These are phyloP conservation scores for Amanita exitialis DNA, from an alignment of 768 basidiomycete genomes.

Conservation along the genomic window DNA sequence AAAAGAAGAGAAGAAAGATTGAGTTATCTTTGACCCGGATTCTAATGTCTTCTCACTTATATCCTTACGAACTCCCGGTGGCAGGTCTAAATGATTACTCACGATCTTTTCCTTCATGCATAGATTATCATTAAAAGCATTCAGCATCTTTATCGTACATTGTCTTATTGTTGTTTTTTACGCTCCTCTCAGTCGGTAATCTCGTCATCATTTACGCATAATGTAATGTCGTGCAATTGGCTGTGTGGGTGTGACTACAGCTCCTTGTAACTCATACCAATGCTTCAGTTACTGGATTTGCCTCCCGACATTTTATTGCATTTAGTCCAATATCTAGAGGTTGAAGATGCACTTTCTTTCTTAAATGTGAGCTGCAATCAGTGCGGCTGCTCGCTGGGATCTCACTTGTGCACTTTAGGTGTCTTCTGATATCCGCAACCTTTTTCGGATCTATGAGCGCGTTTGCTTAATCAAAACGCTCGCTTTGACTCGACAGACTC, in stretches of 20 bases:
- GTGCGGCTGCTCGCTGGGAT: background rate
- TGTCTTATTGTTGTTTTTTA: background rate
- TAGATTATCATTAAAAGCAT: slow-evolving; percentile 1
- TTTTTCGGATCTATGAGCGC: slow-evolving; percentile 8
- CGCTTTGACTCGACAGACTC: slow-evolving; percentile 9
- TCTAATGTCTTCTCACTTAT: background rate
- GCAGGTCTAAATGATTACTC: background rate
- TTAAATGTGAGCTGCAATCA: slow-evolving; percentile 10
- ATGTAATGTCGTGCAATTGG: background rate
- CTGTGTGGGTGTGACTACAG: background rate
- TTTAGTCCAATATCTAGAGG: slow-evolving; percentile 12
- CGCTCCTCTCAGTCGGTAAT: slow-evolving; percentile 3
- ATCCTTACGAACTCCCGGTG: background rate
- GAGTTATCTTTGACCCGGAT: background rate
- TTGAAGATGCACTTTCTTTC: slow-evolving; percentile 15
- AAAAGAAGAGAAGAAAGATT: slow-evolving; percentile 41
- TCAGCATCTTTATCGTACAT: slow-evolving; percentile 2
- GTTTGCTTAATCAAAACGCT: slow-evolving; percentile 20
- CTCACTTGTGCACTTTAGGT: background rate
- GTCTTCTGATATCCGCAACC: background rate
- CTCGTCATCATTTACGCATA: background rate
- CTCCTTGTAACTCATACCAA: no score
- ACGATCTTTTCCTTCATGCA: background rate
- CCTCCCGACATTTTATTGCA: slow-evolving; percentile 17
- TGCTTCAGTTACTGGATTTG: slow-evolving; percentile 6